These are phyloP conservation scores for Globisporangium paddicum DNA, from an alignment of 352 stramenopile species.

Conservation along the genomic window DNA sequence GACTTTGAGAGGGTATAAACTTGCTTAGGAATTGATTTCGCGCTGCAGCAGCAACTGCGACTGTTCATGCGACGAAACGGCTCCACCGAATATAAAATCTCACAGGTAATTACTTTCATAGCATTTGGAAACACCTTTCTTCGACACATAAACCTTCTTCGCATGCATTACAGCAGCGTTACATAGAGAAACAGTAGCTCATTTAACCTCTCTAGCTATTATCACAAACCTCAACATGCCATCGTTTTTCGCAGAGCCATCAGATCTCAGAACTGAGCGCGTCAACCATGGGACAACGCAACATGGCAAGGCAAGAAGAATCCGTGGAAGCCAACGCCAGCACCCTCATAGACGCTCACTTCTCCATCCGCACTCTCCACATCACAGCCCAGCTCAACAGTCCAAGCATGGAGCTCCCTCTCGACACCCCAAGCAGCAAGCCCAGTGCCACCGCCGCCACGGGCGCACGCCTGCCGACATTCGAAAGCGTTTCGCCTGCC, in stretches of 20 bases:
- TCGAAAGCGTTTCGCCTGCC: constrained; percentile 4
- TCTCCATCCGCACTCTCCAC: not conserved
- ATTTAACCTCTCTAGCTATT: too few species aligned
- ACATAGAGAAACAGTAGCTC: too few species aligned
- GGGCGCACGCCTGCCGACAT: not conserved
- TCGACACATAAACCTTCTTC: not conserved
- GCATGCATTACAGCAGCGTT: too few species aligned
- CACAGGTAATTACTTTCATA: not conserved
- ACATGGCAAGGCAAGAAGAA: too few species aligned
- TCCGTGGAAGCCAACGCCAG: too few species aligned
- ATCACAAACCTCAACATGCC: not conserved
- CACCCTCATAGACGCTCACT: too few species aligned
- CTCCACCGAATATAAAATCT: not conserved
- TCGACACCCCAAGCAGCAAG: not conserved
- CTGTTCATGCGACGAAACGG: not conserved
- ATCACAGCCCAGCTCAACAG: not conserved
- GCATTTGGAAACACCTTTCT: not conserved
- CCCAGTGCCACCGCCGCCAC: not conserved
- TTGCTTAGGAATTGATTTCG: not conserved
- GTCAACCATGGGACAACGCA: too few species aligned
- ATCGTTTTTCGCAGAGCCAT: too few species aligned
- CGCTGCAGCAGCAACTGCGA: not conserved
- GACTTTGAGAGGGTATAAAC: not conserved
- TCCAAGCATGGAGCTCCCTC: not conserved
- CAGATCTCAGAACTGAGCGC: too few species aligned